Base-by-base conservation (phyloP, 2,329 filamentous ascomycete species). In the Sporothrix humicola region DNA sequence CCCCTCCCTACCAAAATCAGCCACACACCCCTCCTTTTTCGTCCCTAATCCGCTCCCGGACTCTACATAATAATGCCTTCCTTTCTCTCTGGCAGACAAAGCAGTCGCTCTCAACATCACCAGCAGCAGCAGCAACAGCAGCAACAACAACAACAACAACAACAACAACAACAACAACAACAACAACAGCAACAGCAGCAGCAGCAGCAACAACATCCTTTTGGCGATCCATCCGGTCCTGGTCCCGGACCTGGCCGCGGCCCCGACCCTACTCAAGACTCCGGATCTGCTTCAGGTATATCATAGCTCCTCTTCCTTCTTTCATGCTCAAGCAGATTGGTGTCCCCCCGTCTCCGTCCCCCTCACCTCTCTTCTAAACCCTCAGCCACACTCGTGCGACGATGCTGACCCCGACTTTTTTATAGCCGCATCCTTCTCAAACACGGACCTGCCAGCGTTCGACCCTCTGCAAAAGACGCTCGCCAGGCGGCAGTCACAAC, bases 31-130 rank as follows among this genome's bases (percentile, higher is more conserved):
- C 66, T 72, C 72, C 58, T 59, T 72, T 73, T 48, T 17, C 65
- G 46, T 69, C 46, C 69, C 15, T 72, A 37, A 52, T 61, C 72
- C 72, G 61, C 74, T 63, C 72, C 59, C 61, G 59, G 61, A 26
- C 73, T 72, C 56, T 74, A 66, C 75, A 73, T 74, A 71, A 77
- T 76, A 75, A 88, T 88, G 87, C 85, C 84, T 81, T 88, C 88
- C 81, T 82, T 83, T 82, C 86, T 86, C 79, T 81, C 87, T 80
- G 84, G 85, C 80, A 88, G 83, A 83, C 84, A 87, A 81, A 85
- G 83, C 83, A 87, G 87, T 79, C 86, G 86, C 78, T 87, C 87
- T 80, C 87, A 88, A 82, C 75, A 76, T 52, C 79, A 79, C 68
- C 78, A 76, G 74, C 78, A 76, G 46, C 73, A 75, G 54, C 71